phyloP scores from a whole-genome alignment of 2,329 filamentous ascomycete genomes.

The Onygenales sp. region DNA sequence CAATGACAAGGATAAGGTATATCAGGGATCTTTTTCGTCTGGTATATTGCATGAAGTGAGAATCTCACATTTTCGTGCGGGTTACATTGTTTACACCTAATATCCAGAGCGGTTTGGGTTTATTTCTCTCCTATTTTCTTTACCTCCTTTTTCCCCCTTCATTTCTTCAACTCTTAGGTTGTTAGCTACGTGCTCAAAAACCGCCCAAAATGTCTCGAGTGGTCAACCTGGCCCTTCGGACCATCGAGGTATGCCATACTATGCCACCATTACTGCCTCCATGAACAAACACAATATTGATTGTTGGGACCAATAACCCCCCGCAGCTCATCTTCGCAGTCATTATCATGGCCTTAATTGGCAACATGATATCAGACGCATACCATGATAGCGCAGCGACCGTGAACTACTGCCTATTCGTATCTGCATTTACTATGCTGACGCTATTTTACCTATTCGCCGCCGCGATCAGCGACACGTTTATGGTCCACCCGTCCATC shows the following conservation, averaged over 20 bases:
- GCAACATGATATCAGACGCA: constrained; percentile 51
- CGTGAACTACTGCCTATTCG: constrained; percentile 46
- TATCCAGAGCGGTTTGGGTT: background rate
- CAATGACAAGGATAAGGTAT: too few relatives aligned
- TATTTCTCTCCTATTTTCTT: background rate
- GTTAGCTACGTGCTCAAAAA: background rate
- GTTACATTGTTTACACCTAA: background rate
- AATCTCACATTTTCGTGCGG: too few relatives aligned
- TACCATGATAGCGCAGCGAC: constrained; percentile 42
- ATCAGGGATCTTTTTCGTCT: too few relatives aligned
- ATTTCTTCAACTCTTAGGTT: background rate
- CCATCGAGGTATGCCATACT: constrained; percentile 27
- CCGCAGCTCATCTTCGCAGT: constrained; percentile 49
- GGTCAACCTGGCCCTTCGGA: constrained; percentile 31
- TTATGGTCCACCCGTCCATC: constrained; percentile 34
- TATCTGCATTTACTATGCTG: constrained; percentile 38
- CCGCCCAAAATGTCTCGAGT: constrained; percentile 29
- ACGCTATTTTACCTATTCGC: constrained; percentile 40
- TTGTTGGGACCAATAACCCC: constrained; percentile 4
- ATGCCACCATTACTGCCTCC: background rate
- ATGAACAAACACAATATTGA: background rate
- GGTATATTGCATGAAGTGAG: too few relatives aligned
- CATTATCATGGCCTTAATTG: constrained; percentile 51
- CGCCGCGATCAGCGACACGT: constrained; percentile 30
- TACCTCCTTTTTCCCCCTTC: background rate